phyloP scores from a whole-genome alignment of 345 rosid genomes.

The Citrus inodora region DNA sequence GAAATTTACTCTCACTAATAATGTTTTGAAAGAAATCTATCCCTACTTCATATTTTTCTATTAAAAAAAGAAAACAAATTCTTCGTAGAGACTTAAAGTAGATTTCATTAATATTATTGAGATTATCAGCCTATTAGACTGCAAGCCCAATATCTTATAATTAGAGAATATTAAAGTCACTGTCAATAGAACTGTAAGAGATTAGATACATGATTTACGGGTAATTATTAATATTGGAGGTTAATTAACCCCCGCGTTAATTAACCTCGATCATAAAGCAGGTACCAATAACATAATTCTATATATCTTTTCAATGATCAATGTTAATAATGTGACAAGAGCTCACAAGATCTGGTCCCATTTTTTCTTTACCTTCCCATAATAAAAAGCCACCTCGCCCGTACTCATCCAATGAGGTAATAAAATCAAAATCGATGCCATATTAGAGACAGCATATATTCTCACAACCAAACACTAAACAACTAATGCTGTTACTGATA shows the following conservation, averaged over 20 bases:
- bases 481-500: slow-evolving; percentile 4
- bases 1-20: too few species aligned
- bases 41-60: too few species aligned
- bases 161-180: too few species aligned
- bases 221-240: too few species aligned
- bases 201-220: too few species aligned
- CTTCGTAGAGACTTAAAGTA: too few species aligned
- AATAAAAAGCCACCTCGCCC: neutral
- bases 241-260: too few species aligned
- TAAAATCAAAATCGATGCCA: neutral
- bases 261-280: neutral
- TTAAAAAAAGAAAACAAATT: too few species aligned
- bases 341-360: slow-evolving; percentile 1
- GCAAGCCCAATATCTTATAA: too few species aligned
- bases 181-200: too few species aligned
- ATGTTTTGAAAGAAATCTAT: too few species aligned
- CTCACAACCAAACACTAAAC: slow-evolving; percentile 19
- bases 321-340: neutral
- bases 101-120: too few species aligned
- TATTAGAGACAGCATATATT: slow-evolving; percentile 23
- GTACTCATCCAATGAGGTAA: neutral
- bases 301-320: neutral
- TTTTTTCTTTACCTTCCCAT: neutral
- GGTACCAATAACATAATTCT: neutral
- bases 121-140: fast-evolving